A percentile compares a stretch with the other conserved stretches of the same genome.
These are phyloP conservation scores for Pseudophaeomoniella oleicola DNA, from an alignment of 2,329 filamentous ascomycete species.

Conservation along the genomic window DNA sequence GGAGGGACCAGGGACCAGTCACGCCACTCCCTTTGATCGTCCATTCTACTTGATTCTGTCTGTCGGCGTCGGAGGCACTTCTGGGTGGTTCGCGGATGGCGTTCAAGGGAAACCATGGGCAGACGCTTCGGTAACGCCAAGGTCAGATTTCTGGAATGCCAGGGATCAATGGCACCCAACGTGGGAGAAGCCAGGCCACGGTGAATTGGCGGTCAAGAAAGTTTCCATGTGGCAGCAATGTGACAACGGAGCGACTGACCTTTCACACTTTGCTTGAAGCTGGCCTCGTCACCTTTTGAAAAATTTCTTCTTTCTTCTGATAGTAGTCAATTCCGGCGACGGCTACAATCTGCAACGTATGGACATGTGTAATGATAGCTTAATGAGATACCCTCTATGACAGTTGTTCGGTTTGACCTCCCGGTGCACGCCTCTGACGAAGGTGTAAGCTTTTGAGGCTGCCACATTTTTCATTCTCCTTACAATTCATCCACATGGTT, in stretches of 20 bases:
- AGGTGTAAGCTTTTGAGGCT: too few species aligned
- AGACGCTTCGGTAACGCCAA: conserved; percentile 9
- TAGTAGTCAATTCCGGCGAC: too few species aligned
- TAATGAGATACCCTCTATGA: too few species aligned
- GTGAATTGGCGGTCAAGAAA: conserved; percentile 32
- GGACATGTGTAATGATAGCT: too few species aligned
- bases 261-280: too few species aligned
- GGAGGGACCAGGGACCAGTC: background rate
- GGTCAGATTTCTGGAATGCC: conserved; percentile 21
- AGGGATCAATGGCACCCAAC: conserved; percentile 27
- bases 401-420: too few species aligned
- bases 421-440: too few species aligned
- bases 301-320: too few species aligned
- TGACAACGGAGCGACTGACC: background rate
- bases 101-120: conserved; percentile 9
- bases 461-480: too few species aligned
- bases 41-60: conserved; percentile 14
- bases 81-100: conserved; percentile 1
- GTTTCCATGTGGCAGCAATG: conserved; percentile 31
- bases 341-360: too few species aligned
- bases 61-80: conserved; percentile 17
- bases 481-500: too few species aligned
- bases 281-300: too few species aligned
- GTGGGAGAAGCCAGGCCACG: conserved; percentile 28
- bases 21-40: background rate